Evolutionary conservation across 2,329 filamentous ascomycete genomes (phyloP).

Genomic region (Xylogone sp.): DNA sequence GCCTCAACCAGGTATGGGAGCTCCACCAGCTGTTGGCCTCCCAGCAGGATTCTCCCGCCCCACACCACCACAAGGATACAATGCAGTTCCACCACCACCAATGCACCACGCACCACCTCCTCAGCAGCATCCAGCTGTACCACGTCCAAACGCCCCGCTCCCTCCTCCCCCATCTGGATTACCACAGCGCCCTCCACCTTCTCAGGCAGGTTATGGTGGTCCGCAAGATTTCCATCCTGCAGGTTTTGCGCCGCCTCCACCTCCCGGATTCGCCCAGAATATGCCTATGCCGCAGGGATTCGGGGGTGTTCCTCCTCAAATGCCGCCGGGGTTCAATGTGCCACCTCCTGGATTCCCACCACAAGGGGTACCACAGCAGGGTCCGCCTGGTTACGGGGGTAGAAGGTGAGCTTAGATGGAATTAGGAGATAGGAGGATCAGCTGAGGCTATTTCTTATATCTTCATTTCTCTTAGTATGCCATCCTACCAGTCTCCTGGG

Average conservation of each 20-base stretch:
- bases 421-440: not conserved
- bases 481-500: not conserved
- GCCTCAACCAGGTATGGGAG: constrained; percentile 12
- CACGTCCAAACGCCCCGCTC: constrained; percentile 44
- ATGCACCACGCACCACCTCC: constrained; percentile 21
- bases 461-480: not conserved
- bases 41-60: not conserved
- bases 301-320: constrained; percentile 12
- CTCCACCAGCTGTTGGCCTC: constrained; percentile 16
- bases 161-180: constrained; percentile 50
- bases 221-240: constrained; percentile 47
- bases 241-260: constrained; percentile 41
- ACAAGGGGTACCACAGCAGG: constrained; percentile 23
- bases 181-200: constrained; percentile 67
- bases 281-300: constrained; percentile 26
- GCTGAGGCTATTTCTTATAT: not conserved
- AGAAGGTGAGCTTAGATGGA: constrained; percentile 11
- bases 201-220: constrained; percentile 64
- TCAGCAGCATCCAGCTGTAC: constrained; percentile 12
- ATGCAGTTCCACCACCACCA: constrained; percentile 12
- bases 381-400: constrained; percentile 24
- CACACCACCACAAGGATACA: constrained; percentile 23
- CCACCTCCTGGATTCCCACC: constrained; percentile 7
- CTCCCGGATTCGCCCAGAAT: constrained; percentile 41
- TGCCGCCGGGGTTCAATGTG: constrained; percentile 6